Evolutionary conservation across 176 grass and related monocot genomes (phyloP).

Genomic region (Zea mays): Zm-B73-REFERENCE-NAM-5.0 NC_050100.1:14176501-14177000

Average conservation of each 20-base stretch:
- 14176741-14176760: constrained; percentile 94
- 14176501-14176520: constrained; percentile 92
- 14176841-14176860: constrained; percentile 32
- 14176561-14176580: constrained; percentile 91
- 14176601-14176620: constrained; percentile 6
- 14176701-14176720: constrained; percentile 81
- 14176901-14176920: neutral
- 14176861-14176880: constrained; percentile 33
- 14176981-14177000: neutral
- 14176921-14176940: constrained; percentile 15
- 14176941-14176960: constrained; percentile 41
- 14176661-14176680: constrained; percentile 66
- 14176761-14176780: constrained; percentile 49
- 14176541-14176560: constrained; percentile 87
- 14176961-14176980: constrained; percentile 7
- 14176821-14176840: constrained; percentile 49
- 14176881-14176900: constrained; percentile 52
- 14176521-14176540: constrained; percentile 95
- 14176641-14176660: constrained; percentile 25
- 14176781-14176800: neutral
- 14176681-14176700: constrained; percentile 84
- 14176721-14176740: constrained; percentile 79
- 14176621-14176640: neutral
- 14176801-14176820: constrained; percentile 24
- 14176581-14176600: constrained; percentile 68